Percentiles rank a stretch among this genome's conserved stretches.
Evolutionary conservation across 352 stramenopile species (phyloP).

Genomic region (Phytophthora fragariaefolia): DNA sequence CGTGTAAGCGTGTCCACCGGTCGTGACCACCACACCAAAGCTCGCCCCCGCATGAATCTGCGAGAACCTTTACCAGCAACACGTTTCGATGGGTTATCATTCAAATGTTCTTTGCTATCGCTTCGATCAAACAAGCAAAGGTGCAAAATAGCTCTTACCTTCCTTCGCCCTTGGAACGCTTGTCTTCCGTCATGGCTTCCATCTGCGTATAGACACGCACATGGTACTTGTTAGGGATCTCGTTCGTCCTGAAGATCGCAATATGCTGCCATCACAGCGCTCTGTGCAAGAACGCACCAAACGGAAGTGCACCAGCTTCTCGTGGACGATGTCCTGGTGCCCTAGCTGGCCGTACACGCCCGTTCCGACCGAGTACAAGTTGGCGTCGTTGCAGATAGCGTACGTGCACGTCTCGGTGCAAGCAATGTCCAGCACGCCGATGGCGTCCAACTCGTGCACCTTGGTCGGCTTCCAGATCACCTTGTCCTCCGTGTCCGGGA

Average conservation of each 20-base stretch:
- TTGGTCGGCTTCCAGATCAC: constrained; percentile 65
- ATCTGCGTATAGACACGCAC: constrained; percentile 44
- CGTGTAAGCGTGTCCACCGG: constrained; percentile 75
- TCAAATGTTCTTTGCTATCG: neutral
- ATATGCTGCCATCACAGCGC: neutral
- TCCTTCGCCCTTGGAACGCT: constrained; percentile 80
- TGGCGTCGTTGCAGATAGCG: constrained; percentile 70
- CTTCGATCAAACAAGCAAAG: neutral
- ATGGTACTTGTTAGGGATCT: constrained; percentile 13
- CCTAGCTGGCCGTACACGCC: constrained; percentile 67
- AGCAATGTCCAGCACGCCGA: constrained; percentile 72
- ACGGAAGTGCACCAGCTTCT: constrained; percentile 81
- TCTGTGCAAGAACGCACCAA: constrained; percentile 49
- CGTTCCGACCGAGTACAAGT: constrained; percentile 79
- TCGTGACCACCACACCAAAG: constrained; percentile 66
- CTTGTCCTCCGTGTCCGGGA: constrained; percentile 55
- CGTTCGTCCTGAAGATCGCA: neutral
- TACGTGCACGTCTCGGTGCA: constrained; percentile 69
- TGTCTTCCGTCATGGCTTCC: constrained; percentile 73
- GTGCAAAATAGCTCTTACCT: constrained; percentile 33
- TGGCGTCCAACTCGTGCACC: constrained; percentile 63
- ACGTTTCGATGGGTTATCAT: neutral
- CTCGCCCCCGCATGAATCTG: constrained; percentile 62
- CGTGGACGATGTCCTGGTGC: constrained; percentile 79
- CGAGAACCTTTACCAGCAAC: constrained; percentile 49